Percentiles rank a stretch among this genome's conserved stretches.
These are phyloP conservation scores for cucumber (Cucumis sativus) DNA, from an alignment of 306 rosid species.

Conservation along the genomic window Cucumber_9930_V3 NC_026660.2:27698001-27698500, in stretches of 20 bases:
- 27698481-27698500: neutral
- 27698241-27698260: neutral
- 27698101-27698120: neutral
- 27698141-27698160: neutral
- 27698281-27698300: neutral
- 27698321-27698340: constrained; percentile 3
- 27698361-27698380: neutral
- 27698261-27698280: neutral
- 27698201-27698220: neutral
- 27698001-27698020: no score
- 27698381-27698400: neutral
- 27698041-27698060: neutral
- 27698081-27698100: neutral
- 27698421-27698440: neutral
- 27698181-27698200: neutral
- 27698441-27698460: neutral
- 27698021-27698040: neutral
- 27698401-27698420: neutral
- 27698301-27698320: neutral
- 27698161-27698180: no score
- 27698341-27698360: constrained; percentile 4
- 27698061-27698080: neutral
- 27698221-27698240: neutral
- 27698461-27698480: no score
- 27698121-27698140: neutral